Conservation (phyloP, 108 stramenopile species). For the Pseudonitzschia pungens region DNA sequence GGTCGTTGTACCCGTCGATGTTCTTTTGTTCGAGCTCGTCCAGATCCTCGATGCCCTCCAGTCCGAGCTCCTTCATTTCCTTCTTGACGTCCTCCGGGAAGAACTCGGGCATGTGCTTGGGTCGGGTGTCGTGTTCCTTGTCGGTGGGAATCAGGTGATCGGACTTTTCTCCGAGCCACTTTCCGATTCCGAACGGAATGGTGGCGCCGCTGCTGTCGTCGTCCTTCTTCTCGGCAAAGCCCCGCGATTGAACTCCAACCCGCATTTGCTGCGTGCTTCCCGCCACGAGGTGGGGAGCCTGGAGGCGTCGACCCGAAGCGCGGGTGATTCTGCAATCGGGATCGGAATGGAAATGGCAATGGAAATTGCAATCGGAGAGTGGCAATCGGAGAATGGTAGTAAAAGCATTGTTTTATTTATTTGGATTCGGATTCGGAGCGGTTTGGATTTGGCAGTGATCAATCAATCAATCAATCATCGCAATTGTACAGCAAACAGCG, state of each 20-base stretch:
- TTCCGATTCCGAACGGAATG: constrained; percentile 82
- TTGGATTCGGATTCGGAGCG: no score
- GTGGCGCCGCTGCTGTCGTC: constrained; percentile 19
- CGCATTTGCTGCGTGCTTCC: no score
- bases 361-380: background rate
- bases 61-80: constrained; percentile 85
- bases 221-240: constrained; percentile 29
- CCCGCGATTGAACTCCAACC: no score
- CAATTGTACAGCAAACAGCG: no score
- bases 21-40: constrained; percentile 86
- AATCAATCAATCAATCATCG: no score
- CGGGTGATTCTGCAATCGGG: constrained; percentile 26
- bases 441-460: no score
- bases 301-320: constrained; percentile 33
- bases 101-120: constrained; percentile 73
- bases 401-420: no score
- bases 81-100: constrained; percentile 67
- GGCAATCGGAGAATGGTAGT: background rate
- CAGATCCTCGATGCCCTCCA: constrained; percentile 80
- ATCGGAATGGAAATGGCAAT: background rate
- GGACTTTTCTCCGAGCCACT: constrained; percentile 79
- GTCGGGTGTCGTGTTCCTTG: constrained; percentile 59
- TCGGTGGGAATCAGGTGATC: constrained; percentile 86
- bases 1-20: constrained; percentile 85
- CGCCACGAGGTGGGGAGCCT: constrained; percentile 18